Evolutionary conservation across 2,329 filamentous ascomycete genomes (phyloP).

Genomic region (Diaporthe velutina): DNA sequence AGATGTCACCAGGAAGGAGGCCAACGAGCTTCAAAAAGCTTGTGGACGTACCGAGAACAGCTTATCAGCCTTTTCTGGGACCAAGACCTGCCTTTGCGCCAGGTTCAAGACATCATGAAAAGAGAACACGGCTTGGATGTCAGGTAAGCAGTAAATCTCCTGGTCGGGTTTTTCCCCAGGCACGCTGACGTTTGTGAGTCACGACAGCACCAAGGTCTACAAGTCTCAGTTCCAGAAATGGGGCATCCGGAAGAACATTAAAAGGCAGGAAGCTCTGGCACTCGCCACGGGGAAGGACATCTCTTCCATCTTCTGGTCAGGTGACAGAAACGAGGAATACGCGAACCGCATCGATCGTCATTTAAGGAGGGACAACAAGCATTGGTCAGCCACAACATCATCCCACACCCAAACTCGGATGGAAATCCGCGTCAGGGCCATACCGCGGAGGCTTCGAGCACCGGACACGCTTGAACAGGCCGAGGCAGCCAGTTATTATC

Average conservation of each 20-base stretch:
- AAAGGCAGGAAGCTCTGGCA: constrained; percentile 25
- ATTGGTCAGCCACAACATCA: not conserved
- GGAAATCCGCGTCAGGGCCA: not conserved
- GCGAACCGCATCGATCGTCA: constrained; percentile 24
- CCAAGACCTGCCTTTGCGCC: not conserved
- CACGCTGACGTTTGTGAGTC: not conserved
- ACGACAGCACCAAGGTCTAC: constrained; percentile 25
- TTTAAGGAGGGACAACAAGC: not conserved
- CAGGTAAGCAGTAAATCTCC: constrained; percentile 2
- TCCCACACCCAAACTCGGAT: no score
- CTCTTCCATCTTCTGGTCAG: constrained; percentile 18
- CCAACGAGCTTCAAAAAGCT: not conserved
- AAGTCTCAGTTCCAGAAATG: constrained; percentile 26
- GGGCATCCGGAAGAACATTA: constrained; percentile 32
- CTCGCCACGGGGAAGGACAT: not conserved
- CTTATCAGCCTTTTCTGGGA: constrained; percentile 22
- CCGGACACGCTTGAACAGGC: constrained; percentile 16
- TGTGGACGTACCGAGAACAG: not conserved
- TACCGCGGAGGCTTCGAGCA: not conserved
- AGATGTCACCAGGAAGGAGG: not conserved
- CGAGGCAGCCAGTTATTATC: constrained; percentile 8
- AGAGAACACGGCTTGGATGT: constrained; percentile 16
- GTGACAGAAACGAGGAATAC: not conserved
- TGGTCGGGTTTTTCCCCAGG: not conserved
- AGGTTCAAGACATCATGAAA: constrained; percentile 21